Evolutionary conservation across 768 basidiomycete genomes (phyloP).

Genomic region (Lanmaoa pseudosensibilis): DNA sequence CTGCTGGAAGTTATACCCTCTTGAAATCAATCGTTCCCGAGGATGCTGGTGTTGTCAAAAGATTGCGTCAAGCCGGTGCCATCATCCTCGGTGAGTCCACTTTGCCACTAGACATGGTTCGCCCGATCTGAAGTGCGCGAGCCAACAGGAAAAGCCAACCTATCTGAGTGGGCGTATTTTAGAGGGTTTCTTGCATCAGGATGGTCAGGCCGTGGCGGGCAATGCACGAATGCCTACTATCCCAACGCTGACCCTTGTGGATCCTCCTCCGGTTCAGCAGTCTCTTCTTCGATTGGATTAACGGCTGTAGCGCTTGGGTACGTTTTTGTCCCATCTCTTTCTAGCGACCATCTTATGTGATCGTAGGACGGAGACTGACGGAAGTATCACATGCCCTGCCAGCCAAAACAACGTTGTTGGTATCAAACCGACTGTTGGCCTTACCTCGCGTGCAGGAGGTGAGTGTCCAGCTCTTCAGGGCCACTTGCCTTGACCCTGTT

Average conservation of each 20-base stretch:
- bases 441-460: slow-evolving; percentile 62
- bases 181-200: slow-evolving; percentile 47
- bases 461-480: neutral
- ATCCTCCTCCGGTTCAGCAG: slow-evolving; percentile 58
- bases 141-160: slow-evolving; percentile 50
- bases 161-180: slow-evolving; percentile 55
- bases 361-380: slow-evolving; percentile 46
- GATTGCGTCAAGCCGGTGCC: slow-evolving; percentile 34
- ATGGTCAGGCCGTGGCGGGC: slow-evolving; percentile 59
- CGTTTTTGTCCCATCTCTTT: neutral
- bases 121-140: neutral
- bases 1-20: slow-evolving; percentile 40
- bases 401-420: slow-evolving; percentile 56
- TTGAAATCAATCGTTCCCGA: slow-evolving; percentile 34
- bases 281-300: slow-evolving; percentile 53
- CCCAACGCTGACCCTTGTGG: slow-evolving; percentile 55
- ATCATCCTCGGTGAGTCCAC: slow-evolving; percentile 32
- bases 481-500: neutral
- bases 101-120: neutral
- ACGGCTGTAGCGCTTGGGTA: slow-evolving; percentile 45
- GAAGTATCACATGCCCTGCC: slow-evolving; percentile 55
- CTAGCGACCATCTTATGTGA: neutral
- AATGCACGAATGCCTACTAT: slow-evolving; percentile 50
- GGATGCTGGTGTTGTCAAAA: slow-evolving; percentile 37
- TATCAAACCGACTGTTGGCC: slow-evolving; percentile 59